Percentiles rank a stretch among this genome's conserved stretches.
Evolutionary conservation across 257 asterid genomes (phyloP).

Genomic region (Solanum etuberosum): DNA sequence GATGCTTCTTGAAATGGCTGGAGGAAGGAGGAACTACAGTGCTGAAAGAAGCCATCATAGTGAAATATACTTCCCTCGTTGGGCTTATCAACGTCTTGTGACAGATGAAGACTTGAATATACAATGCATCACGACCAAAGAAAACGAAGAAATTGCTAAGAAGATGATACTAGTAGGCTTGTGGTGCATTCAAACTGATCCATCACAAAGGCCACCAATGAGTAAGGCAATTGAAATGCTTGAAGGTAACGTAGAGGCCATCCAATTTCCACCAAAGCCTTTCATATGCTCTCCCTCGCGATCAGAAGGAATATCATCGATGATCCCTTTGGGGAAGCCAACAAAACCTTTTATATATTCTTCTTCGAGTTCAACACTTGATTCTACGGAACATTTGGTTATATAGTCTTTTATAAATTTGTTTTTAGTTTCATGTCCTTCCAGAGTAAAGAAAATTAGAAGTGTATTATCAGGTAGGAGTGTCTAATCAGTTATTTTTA

Average conservation of each 20-base stretch:
- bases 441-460: neutral
- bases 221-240: slow-evolving; percentile 18
- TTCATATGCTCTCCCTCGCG: neutral
- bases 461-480: neutral
- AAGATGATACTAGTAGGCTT: slow-evolving; percentile 17
- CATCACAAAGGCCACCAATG: slow-evolving; percentile 16
- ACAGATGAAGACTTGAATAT: neutral
- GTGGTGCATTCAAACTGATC: slow-evolving; percentile 22
- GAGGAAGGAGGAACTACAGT: slow-evolving; percentile 8
- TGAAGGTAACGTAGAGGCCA: slow-evolving; percentile 2
- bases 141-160: slow-evolving; percentile 6
- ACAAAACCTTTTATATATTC: neutral
- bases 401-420: neutral
- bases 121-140: neutral
- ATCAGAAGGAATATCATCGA: neutral
- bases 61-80: slow-evolving; percentile 13
- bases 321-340: neutral
- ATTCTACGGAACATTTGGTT: neutral
- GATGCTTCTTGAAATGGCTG: slow-evolving; percentile 25
- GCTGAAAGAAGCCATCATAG: neutral
- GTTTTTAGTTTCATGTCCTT: neutral
- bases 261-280: slow-evolving; percentile 12
- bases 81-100: slow-evolving; percentile 9
- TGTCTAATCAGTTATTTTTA: too few species aligned
- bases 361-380: neutral